Base-by-base conservation (phyloP, 176 grass and related monocot species). In the Aegilops longissima region DNA sequence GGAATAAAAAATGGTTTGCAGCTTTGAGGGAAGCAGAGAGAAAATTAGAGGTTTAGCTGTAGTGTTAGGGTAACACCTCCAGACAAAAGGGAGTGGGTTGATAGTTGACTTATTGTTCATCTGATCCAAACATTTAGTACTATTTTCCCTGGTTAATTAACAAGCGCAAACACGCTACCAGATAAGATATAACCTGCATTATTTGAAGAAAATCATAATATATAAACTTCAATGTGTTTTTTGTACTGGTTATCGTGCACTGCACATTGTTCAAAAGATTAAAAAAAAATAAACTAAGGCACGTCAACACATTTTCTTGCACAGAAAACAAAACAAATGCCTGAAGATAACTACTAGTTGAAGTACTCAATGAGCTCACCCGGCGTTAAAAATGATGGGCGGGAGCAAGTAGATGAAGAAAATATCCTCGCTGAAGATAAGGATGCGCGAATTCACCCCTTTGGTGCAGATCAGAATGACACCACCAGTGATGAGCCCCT, bases 351-450 rank as follows among this genome's bases (percentile, higher is more conserved):
- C 47, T 70, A 73, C 47, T 70, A 73, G 5, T 73, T 11, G 65
- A 40, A 86, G 74, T 34, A 34, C 24, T 44, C 11, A 65, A n/a
- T 49, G 79, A 79, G 65, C 92, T 95, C 86, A 98, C 96, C 96
- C 96, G 18, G 93, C 96, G 78, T 98, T 98, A 64, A 98, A 98
- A 69, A 98, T 98, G 84, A 98, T 98, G 6, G 96, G 96, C 8
- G 96, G 96, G 52, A 98, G 96, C 90, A 95, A 90, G 85, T 95
- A 98, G 2, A 98, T 95, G 82, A 98, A 98, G 49, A 95, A 95
- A 0, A 95, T 86, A 80, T 98, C 91, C 86, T 98, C 96, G 33
- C 93, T 98, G 83, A 98, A 95, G 66, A 94, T 86, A 67, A 98
- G 80, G 79, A 98, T 90, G 35, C 78, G 89, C 1, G 96, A 98